A percentile compares a stretch with the other conserved stretches of the same genome.
Evolutionary conservation across 202 grass and related monocot species (phyloP).

Genomic region (Saccharum hybrid): DNA sequence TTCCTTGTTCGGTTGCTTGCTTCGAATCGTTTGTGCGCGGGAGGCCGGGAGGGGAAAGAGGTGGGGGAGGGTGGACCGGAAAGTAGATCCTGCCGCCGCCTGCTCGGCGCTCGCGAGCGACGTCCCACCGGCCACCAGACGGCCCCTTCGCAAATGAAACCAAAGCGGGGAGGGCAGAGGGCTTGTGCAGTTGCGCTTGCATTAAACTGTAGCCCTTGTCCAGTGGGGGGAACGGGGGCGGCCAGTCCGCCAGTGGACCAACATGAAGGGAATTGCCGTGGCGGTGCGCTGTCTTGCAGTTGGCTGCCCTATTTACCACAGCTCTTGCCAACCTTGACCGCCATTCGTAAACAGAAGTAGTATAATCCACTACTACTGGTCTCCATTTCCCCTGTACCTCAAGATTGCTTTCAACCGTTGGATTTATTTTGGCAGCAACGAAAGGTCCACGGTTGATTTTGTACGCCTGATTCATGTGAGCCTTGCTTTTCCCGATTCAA

Average conservation of each 20-base stretch:
- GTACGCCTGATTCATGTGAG: constrained; percentile 23
- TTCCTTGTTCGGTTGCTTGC: background rate
- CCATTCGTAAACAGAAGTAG: background rate
- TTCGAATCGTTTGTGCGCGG: background rate
- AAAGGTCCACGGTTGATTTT: background rate
- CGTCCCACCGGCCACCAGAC: constrained; percentile 14
- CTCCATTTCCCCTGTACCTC: background rate
- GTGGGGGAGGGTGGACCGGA: background rate
- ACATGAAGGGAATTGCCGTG: constrained; percentile 4
- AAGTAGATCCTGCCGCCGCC: background rate
- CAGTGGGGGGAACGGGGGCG: background rate
- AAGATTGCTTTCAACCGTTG: background rate
- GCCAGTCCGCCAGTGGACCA: background rate
- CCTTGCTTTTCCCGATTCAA: constrained; percentile 2
- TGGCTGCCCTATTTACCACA: background rate
- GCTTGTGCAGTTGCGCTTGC: background rate
- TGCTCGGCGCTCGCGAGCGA: constrained; percentile 16
- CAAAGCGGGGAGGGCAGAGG: no score
- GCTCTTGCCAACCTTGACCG: constrained; percentile 28
- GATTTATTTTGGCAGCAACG: background rate
- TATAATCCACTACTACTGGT: background rate
- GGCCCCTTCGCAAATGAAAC: background rate
- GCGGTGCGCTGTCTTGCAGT: background rate
- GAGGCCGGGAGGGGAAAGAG: background rate
- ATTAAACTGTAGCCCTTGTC: background rate